These are phyloP conservation scores for Penicillium atrosanguineum DNA, from an alignment of 495 filamentous ascomycete genomes.

Conservation along the genomic window DNA sequence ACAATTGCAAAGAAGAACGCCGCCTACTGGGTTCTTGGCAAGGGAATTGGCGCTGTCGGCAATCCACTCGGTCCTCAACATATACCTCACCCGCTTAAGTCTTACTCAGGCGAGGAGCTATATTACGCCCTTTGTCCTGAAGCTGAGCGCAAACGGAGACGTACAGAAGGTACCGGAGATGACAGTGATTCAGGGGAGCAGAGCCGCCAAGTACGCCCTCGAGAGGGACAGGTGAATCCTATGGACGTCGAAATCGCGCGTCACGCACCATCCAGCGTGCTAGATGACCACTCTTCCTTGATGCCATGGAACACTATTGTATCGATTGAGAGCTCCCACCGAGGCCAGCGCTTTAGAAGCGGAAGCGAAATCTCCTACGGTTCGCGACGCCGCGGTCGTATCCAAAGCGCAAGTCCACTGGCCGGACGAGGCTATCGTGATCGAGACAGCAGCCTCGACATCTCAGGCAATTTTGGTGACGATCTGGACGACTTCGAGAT, in stretches of 20 bases:
- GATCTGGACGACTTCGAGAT: conserved; percentile 43
- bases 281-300: conserved; percentile 56
- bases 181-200: conserved; percentile 34
- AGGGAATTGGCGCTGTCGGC: conserved; percentile 43
- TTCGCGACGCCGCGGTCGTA: conserved; percentile 38
- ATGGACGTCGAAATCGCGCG: conserved; percentile 59
- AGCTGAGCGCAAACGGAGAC: conserved; percentile 35
- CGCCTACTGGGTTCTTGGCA: conserved; percentile 49
- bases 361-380: conserved; percentile 50
- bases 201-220: conserved; percentile 45
- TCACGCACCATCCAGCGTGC: conserved; percentile 53
- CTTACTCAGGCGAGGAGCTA: conserved; percentile 56
- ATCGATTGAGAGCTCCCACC: conserved; percentile 56
- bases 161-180: conserved; percentile 31
- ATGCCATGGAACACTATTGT: conserved; percentile 72
- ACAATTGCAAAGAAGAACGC: conserved; percentile 56
- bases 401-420: conserved; percentile 62
- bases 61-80: conserved; percentile 6
- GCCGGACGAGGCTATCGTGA: conserved; percentile 49
- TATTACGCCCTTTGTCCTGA: conserved; percentile 42
- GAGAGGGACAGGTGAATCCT: conserved; percentile 35
- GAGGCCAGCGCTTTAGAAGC: conserved; percentile 47
- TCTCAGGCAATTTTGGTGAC: conserved; percentile 33
- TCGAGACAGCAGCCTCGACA: conserved; percentile 31
- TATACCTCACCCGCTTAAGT: conserved; percentile 43